Conservation (phyloP, 192 early-diverging fungal genomes). For the Backusella mclennaniae region DNA sequence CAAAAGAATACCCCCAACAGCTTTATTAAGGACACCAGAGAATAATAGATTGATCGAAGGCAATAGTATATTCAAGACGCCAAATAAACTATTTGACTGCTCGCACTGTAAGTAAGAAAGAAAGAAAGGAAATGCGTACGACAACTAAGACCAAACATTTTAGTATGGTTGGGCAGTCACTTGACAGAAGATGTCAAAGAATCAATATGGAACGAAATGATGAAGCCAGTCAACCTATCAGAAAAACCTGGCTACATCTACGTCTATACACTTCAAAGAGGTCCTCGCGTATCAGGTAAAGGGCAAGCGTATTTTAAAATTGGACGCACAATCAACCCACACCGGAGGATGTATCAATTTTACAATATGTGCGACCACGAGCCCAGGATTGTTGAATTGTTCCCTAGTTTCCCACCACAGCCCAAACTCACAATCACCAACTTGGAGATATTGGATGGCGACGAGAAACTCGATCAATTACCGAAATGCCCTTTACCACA, state of each 20-base stretch:
- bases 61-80: background rate
- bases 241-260: slow-evolving; percentile 7
- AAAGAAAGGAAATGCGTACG: no score
- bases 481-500: background rate
- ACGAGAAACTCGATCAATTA: background rate
- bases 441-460: background rate
- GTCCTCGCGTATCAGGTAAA: background rate
- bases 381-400: slow-evolving; percentile 5
- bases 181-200: background rate
- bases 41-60: background rate
- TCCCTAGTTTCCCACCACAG: background rate
- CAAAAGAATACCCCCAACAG: background rate
- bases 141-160: no score
- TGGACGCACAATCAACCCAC: background rate
- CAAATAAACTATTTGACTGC: background rate
- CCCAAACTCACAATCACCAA: background rate
- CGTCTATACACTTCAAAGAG: background rate
- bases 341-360: slow-evolving; percentile 8
- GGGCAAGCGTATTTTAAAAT: background rate
- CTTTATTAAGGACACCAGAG: background rate
- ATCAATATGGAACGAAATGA: background rate
- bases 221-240: background rate
- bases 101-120: slow-evolving; percentile 3
- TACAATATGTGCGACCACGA: background rate
- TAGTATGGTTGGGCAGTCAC: slow-evolving; percentile 1